Evolutionary conservation across 148 eudicot genomes (phyloP), one percentile per base, ranked within the genome.

Genomic region (Spergularia marina): DNA sequence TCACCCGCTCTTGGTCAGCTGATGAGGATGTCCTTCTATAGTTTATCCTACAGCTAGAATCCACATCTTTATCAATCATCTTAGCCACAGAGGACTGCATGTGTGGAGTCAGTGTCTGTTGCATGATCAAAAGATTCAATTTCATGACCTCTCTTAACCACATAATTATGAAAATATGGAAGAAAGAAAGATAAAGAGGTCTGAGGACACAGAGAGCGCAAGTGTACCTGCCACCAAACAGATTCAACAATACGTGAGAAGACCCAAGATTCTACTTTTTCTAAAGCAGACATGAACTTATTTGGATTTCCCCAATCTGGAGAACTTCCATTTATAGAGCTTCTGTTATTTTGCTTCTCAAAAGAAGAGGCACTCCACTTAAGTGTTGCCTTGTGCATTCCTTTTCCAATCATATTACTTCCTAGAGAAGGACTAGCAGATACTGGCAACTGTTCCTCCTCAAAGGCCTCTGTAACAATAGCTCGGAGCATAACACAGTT

Each of bases 211-310:
- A 18, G 9, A 23, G 54, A 62, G 41, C 17, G 15, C 40, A 44
- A 68, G 21, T 16, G 7, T 53, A 91, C 98, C 97, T 94, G 98
- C 98, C 98, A 94, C 98, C 98, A 94, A 78, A 94, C 82, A 62
- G 98, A 94, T 79, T 94, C 98, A 23, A 91, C 83, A 65, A 94
- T 85, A 54, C 91, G 90, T 23, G 89, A 86, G 87, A 90, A 94
- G 77, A 94, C 90, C 98, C 98, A 94, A 83, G 88, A 83, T 81
- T 94, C 97, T 16, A 83, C 86, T 78, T 82, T 88, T 77, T 88
- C 91, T 76, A 94, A 80, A 57, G 90, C 84, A 62, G 84, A 85
- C 70, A 80, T 75, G 62, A 91, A 90, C 70, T 83, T 77, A 23
- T 30, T 80, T 77, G 91, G 88, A 80, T 87, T 84, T 74, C 88